Conservation (phyloP, 805 yeast species). For the Debaryomyces castellii region DNA sequence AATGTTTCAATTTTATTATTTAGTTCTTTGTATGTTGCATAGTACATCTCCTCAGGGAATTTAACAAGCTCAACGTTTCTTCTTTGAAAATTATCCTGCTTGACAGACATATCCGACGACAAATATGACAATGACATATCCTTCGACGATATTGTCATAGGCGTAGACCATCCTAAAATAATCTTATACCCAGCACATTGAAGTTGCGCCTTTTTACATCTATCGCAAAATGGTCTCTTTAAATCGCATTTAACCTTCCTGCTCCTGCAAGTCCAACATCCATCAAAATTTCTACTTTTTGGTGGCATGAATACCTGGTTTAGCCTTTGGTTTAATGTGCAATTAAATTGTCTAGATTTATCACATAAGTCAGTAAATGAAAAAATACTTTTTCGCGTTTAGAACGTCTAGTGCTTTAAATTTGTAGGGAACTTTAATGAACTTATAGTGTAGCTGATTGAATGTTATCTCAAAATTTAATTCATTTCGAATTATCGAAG, state of each 20-base stretch:
- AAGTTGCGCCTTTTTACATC: conserved; percentile 46
- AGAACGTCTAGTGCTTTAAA: not conserved
- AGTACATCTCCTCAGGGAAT: conserved; percentile 35
- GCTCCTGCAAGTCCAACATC: conserved; percentile 57
- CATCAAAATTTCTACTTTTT: conserved; percentile 41
- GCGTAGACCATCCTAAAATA: conserved; percentile 47
- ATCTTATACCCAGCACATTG: conserved; percentile 52
- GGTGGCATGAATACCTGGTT: conserved; percentile 14
- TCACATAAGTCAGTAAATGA: too few relatives aligned
- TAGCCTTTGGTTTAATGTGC: not conserved
- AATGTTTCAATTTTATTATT: conserved; percentile 34
- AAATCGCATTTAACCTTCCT: conserved; percentile 57
- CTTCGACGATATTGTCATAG: conserved; percentile 27
- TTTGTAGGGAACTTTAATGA: not conserved
- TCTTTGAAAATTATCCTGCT: conserved; percentile 39
- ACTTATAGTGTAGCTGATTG: not conserved
- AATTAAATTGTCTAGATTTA: too few relatives aligned
- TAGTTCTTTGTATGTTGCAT: conserved; percentile 39
- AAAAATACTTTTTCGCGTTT: not conserved
- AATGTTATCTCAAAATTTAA: not conserved
- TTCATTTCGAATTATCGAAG: conserved; percentile 10
- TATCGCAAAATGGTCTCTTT: conserved; percentile 41
- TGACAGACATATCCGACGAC: conserved; percentile 12
- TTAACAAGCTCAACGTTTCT: conserved; percentile 44
- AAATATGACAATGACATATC: conserved; percentile 17